Conservation (phyloP, 2,329 filamentous ascomycete species). For the Colletotrichum paranaense region DNA sequence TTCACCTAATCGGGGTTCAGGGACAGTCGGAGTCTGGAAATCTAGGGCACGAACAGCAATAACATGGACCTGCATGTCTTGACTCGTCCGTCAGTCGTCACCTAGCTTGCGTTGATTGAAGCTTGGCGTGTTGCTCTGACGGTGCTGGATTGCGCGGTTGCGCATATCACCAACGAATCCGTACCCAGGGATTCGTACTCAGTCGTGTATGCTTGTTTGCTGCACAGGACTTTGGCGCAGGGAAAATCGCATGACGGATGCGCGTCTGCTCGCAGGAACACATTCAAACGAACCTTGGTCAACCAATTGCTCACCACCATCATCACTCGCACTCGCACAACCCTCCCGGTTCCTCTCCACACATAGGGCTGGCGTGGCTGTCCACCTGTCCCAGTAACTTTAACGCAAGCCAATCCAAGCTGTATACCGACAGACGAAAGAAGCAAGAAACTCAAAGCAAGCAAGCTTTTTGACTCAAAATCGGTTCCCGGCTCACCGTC, state of each 20-base stretch:
- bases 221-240: conserved; percentile 33
- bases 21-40: not conserved
- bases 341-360: conserved; percentile 9
- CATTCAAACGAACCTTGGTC: conserved; percentile 14
- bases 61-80: conserved; percentile 20
- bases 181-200: not conserved
- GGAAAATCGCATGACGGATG: conserved; percentile 22
- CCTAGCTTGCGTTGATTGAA: conserved; percentile 28
- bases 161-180: conserved; percentile 12
- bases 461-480: conserved; percentile 30
- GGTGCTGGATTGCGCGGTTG: conserved; percentile 32
- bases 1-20: not conserved
- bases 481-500: conserved; percentile 2
- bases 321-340: conserved; percentile 2
- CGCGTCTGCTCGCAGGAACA: conserved; percentile 22
- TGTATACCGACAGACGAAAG: not conserved
- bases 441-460: conserved; percentile 34
- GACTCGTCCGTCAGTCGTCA: conserved; percentile 36
- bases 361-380: conserved; percentile 32
- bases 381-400: not conserved
- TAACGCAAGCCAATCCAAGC: not conserved
- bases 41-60: conserved; percentile 1
- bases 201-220: not conserved
- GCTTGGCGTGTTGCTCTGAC: conserved; percentile 21
- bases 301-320: conserved; percentile 27